Base-by-base conservation (phyloP, 176 grass and related monocot species). In the Paspalum notatum region DNA sequence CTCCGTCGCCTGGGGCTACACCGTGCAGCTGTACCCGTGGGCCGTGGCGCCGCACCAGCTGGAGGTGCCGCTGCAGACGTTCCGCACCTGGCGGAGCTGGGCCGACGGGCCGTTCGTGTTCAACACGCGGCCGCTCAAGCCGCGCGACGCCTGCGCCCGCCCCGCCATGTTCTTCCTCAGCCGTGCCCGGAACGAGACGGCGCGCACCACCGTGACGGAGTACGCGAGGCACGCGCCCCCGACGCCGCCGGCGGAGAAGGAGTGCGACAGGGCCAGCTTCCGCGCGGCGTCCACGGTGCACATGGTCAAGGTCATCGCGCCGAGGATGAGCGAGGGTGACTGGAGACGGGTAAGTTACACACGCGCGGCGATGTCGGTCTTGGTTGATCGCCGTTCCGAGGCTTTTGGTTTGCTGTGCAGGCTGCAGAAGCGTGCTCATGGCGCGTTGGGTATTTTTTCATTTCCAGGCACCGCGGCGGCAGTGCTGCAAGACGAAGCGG, bases 1-100 rank as follows among this genome's bases (percentile, higher is more conserved):
- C 15, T 92, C 91, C 1, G 40, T 97, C 1, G 87, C 95, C 10
- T 97, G 95, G 92, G 92, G 90, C 20, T 92, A 94, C 91, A 88
- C 90, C 5, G 90, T 78, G 22, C 91, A 97, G 86, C 0, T 97
- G 14, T 97, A 94, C 59, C 92, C 92, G 12, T 83, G 84, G 85
- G 48, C 66, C 46, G 1, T 94, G 13, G 51, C 85, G 8, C 85
- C 92, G 47, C 82, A 80, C 27, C 80, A 89, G 44, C 72, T 97
- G 42, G 85, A 86, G 68, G 71, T 92, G 6, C 90, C 95, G 3
- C 87, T 94, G 22, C 62, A 47, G 87, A 94, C 95, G n/a, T 98
- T 98, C 84, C 80, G 71, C 60, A 94, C 95, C 3, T 98, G 95
- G 95, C 74, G 92, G 56, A 94, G 58, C 73, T 85, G 7, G 66